Evolutionary conservation across 2,329 filamentous ascomycete species (phyloP).

Genomic region (Leptographium radiaticola): DNA sequence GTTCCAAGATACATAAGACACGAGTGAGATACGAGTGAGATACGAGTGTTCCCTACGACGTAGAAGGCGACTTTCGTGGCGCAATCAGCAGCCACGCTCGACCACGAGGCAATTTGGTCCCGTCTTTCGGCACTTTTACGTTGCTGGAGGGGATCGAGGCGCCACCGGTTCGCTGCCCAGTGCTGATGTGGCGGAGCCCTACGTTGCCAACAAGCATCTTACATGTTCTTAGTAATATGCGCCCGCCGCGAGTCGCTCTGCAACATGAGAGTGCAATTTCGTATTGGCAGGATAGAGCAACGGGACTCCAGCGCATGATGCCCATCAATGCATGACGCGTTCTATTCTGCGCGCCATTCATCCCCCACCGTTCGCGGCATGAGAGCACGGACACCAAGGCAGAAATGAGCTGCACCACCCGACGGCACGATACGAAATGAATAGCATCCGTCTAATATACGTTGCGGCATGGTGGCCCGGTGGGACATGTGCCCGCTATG

Average conservation of each 20-base stretch:
- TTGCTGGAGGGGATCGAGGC: neutral
- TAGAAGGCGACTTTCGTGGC: no score
- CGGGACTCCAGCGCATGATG: no score
- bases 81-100: neutral
- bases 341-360: neutral
- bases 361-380: neutral
- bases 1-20: no score
- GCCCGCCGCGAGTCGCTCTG: no score
- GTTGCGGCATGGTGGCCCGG: neutral
- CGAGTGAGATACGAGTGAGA: no score
- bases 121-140: neutral
- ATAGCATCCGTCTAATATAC: neutral
- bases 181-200: no score
- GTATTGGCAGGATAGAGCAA: no score
- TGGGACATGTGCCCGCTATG: neutral
- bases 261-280: no score
- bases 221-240: no score
- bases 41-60: no score
- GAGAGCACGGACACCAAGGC: neutral
- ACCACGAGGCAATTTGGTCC: neutral
- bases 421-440: neutral
- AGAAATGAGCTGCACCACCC: neutral
- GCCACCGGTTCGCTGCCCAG: no score
- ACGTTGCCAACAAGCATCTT: neutral
- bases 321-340: neutral